Evolutionary conservation across 225 moss, liverwort and hornwort species (phyloP), one percentile per base, ranked within the genome.

Genomic region (Pseudisothecium myosuroides): DNA sequence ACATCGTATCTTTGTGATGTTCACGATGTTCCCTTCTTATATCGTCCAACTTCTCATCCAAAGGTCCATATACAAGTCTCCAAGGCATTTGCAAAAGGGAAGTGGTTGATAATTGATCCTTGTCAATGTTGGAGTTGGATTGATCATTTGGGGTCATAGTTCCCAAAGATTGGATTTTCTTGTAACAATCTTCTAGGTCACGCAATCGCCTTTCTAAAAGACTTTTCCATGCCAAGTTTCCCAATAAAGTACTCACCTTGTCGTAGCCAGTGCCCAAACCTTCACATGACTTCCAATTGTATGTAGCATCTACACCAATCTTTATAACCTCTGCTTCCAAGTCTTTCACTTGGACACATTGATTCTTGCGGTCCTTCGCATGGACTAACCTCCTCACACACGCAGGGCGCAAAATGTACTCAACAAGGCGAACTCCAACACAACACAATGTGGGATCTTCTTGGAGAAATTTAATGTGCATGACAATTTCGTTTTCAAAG

Each of bases 71-170:
- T 12, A 49, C 12, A 75, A 75, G 2, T 75, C 32, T 75, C 1
- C 4, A 1, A 18, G 74, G 47, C 49, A 31, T 32, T 49, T 75
- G 31, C 75, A 11, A 47, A 7, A 75, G 0, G 1, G 19, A 75
- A 19, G 18, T 19, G 12, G 31, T 31, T 0, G 0, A 32, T 29
- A 32, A 49, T 11, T 0, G 0, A 31, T 12, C 4, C 2, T 75
- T 31, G 12, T 6, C 6, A 49, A 19, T 12, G 7, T 75, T 32
- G 7, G 19, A 31, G 32, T 49, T 49, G 19, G 32, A 49, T 31
- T 19, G 11, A 75, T 49, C 12, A 32, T 11, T 20, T 20, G 49
- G 75, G 6, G 7, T 12, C 9, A 32, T 19, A 49, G 19, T 32
- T 49, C 49, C 49, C 2, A 49, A 31, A 19, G 32, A 75, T 49